Base-by-base conservation (phyloP, 2,329 filamentous ascomycete genomes). In the Teratosphaeria nubilosa region DNA sequence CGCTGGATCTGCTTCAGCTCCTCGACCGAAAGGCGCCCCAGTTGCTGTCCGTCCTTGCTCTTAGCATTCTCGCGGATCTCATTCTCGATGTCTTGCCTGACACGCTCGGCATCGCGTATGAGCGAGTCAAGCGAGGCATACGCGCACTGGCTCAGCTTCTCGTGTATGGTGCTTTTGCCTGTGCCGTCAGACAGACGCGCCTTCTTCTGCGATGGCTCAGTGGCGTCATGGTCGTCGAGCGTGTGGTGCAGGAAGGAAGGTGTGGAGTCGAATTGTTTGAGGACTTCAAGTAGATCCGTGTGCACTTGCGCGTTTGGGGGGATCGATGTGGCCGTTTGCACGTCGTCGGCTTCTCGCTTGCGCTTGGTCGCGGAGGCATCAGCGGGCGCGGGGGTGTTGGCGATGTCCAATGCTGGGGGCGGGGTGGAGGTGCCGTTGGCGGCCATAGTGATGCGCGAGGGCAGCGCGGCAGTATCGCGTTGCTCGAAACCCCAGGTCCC, bases 121-220 rank as follows among this genome's bases (percentile, higher is more conserved):
- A 80, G 65, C n/a, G 72, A 71, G 6, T 74, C 69, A 16, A 79
- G 65, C 7, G 73, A 71, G 5, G 67, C 58, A 64, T 80, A 80
- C 1, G 66, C 65, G 48, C 71, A 69, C 45, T 66, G 65, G 32
- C 71, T 62, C 22, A 79, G 64, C 57, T 73, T 73, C 31, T 62
- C 68, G 5, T 70, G 63, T 34, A 80, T 76, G 10, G 68, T 73
- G 9, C 69, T 60, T n/a, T 71, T 61, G 41, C 62, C 63, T 45
- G 34, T 50, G 45, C 66, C 55, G 6, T 73, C 69, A 13, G 73
- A 71, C 45, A 77, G 63, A 63, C 76, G 77, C 32, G 74, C 67
- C 61, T 77, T 77, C 66, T 80, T 80, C 30, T 70, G 64, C 25
- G 74, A 71, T 51, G 75, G 74, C 60, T 77, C 75, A 56, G 54